These are phyloP conservation scores for Backusella circina DNA, from an alignment of 192 early-diverging fungal species.

Conservation along the genomic window DNA sequence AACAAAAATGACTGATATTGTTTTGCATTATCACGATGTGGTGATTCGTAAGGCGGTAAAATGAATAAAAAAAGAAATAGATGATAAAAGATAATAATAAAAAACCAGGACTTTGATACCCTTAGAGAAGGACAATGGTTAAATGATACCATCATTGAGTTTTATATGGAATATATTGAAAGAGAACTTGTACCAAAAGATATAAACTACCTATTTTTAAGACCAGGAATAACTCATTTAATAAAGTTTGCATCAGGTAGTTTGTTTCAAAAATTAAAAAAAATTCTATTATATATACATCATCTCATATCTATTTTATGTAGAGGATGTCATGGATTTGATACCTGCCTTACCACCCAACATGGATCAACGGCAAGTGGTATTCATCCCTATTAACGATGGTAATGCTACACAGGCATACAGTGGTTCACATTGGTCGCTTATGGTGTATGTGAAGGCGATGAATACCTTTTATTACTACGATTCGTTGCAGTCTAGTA, in stretches of 20 bases:
- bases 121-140: constrained; percentile 9
- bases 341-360: constrained; percentile 5
- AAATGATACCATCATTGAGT: constrained; percentile 24
- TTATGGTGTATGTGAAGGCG: constrained; percentile 14
- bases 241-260: constrained; percentile 15
- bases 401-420: constrained; percentile 6
- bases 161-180: constrained; percentile 23
- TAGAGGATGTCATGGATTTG: constrained; percentile 1
- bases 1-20: neutral
- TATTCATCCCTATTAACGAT: constrained; percentile 28
- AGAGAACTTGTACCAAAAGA: neutral
- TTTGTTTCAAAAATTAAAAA: neutral
- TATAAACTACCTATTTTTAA: neutral
- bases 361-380: neutral
- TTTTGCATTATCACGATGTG: constrained; percentile 22
- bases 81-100: neutral
- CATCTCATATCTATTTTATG: neutral
- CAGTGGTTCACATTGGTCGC: constrained; percentile 26
- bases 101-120: constrained; percentile 10
- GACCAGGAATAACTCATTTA: constrained; percentile 16
- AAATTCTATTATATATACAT: neutral
- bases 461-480: constrained; percentile 23
- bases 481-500: constrained; percentile 12
- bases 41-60: constrained; percentile 12
- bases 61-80: neutral